Base-by-base conservation (phyloP, 2,329 filamentous ascomycete species). In the Epichloe amarillans region DNA sequence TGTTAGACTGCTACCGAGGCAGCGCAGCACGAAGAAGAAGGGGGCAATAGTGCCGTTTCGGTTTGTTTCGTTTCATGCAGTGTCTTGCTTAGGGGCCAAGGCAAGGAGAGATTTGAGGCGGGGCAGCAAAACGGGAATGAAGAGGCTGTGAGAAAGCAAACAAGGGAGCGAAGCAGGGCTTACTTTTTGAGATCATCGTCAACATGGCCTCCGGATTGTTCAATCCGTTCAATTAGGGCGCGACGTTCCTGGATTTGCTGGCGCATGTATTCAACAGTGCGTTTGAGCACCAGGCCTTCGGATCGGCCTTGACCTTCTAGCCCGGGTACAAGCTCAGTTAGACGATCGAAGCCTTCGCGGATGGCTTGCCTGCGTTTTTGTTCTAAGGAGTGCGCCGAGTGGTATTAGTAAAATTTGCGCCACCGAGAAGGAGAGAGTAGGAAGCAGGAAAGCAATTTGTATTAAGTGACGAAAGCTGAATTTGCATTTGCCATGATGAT, bases 301-400 rank as follows among this genome's bases (percentile, higher is more conserved):
- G 87, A 93, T 44, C 88, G 81, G 1, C 86, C 89, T 61, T 90
- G 85, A 1, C 89, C 89, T 59, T 87, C 79, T 49, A 94, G 74
- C 0, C 86, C 88, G 0, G 89, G 89, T 1, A 95, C 87, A 35
- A 94, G 75, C 49, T 83, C 79, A 15, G 86, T 86, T 26, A 95
- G 76, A 36, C 82, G 78, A 65, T 95, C 88, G 64, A 94, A 95
- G 51, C 86, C 87, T 52, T 87, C 82, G 45, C 89, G 78, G 57
- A 95, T 95, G 14, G 84, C 86, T 53, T 72, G 64, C 33, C 72
- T 63, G 38, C 71, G 64, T 56, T 75, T 72, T 57, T 73, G 64
- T 61, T 74, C 68, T 72, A 51, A 23, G 7, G 23, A 21, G 33
- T 23, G 21, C 39, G 44, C 12, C 4, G 19, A 43, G 43, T 12